These are phyloP conservation scores for Tylopilus intermedius DNA, from an alignment of 768 basidiomycete species.

Conservation along the genomic window DNA sequence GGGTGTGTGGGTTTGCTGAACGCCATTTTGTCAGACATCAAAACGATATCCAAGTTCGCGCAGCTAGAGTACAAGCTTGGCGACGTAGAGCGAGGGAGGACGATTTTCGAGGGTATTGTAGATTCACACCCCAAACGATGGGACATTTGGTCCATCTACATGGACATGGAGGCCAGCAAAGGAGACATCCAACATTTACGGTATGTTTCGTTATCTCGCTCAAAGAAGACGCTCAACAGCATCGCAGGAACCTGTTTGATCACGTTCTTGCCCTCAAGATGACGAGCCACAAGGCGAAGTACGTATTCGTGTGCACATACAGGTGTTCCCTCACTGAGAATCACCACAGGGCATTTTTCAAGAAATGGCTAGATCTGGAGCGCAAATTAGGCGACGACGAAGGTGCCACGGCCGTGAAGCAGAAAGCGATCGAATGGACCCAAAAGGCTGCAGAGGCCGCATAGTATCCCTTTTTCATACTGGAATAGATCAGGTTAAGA, in stretches of 20 bases:
- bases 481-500: constrained; percentile 32
- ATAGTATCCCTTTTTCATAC: constrained; percentile 27
- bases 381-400: constrained; percentile 81
- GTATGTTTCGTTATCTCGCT: constrained; percentile 34
- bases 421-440: constrained; percentile 90
- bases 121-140: constrained; percentile 94
- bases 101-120: constrained; percentile 92
- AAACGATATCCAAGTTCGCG: constrained; percentile 93
- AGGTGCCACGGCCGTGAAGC: constrained; percentile 75
- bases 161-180: constrained; percentile 90
- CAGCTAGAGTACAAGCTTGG: constrained; percentile 93
- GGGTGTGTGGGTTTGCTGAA: constrained; percentile 1
- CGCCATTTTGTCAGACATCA: constrained; percentile 58
- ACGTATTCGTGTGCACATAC: constrained; percentile 28
- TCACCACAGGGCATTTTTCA: constrained; percentile 77
- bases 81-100: constrained; percentile 91
- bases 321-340: constrained; percentile 9
- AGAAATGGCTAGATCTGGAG: constrained; percentile 93
- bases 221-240: neutral
- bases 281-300: constrained; percentile 96
- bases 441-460: constrained; percentile 43
- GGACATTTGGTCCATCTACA: constrained; percentile 94
- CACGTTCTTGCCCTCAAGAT: constrained; percentile 80
- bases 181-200: constrained; percentile 74
- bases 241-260: constrained; percentile 75